Conservation (phyloP, 1,284 basidiomycete genomes). For the Apiotrichum akiyoshidainum region DNA sequence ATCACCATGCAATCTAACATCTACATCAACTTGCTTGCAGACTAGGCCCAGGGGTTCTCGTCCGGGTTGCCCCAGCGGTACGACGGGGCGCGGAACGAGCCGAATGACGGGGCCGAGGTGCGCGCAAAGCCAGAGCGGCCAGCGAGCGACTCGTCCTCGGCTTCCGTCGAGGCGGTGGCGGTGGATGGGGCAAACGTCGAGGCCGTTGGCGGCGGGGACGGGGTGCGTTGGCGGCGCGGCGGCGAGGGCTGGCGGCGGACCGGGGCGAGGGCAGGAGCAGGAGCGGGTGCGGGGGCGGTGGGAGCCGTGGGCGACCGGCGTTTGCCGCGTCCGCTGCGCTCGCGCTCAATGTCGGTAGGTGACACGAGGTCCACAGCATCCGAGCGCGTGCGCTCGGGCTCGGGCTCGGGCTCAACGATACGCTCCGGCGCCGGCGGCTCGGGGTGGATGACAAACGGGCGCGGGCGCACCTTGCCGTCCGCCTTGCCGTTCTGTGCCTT, state of each 20-base stretch:
- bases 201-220: too few relatives aligned
- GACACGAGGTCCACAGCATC: conserved; percentile 19
- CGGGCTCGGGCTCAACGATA: neutral
- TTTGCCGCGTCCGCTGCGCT: neutral
- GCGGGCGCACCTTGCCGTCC: neutral
- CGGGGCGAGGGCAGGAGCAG: neutral
- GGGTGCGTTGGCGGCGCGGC: neutral
- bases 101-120: conserved; percentile 1
- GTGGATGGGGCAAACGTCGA: neutral
- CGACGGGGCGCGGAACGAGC: conserved; percentile 13
- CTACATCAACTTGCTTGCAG: neutral
- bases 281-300: neutral
- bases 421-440: neutral
- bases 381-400: conserved; percentile 3
- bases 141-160: too few relatives aligned
- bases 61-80: conserved; percentile 10
- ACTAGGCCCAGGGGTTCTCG: conserved; percentile 19
- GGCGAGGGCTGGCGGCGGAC: neutral
- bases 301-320: too few relatives aligned
- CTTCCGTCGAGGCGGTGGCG: neutral
- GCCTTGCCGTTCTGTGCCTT: neutral
- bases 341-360: neutral
- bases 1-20: conserved; percentile 19
- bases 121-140: neutral
- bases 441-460: neutral